Evolutionary conservation across 2,329 filamentous ascomycete genomes (phyloP).

Genomic region (Cercospora canescens): DNA sequence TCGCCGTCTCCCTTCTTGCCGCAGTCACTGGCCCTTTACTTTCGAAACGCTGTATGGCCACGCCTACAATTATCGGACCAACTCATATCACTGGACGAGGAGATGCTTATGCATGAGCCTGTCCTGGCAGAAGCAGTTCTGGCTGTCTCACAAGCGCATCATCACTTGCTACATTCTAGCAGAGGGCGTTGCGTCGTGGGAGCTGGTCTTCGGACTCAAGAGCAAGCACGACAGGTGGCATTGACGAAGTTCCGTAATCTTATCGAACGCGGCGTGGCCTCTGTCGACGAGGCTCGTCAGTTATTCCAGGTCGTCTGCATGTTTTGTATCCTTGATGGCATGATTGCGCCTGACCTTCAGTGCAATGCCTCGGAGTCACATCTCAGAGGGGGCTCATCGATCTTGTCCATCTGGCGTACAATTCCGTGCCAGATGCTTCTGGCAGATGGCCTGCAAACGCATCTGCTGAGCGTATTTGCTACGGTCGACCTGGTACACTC

Average conservation of each 20-base stretch:
- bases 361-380: constrained; percentile 8
- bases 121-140: constrained; percentile 2
- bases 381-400: constrained; percentile 3
- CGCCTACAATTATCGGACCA: constrained; percentile 7
- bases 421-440: constrained; percentile 11
- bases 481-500: constrained; percentile 16
- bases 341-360: constrained; percentile 3
- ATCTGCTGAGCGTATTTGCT: constrained; percentile 14
- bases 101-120: constrained; percentile 4
- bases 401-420: constrained; percentile 1
- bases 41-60: constrained; percentile 7
- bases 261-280: background rate
- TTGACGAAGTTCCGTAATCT: constrained; percentile 7
- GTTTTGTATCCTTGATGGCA: constrained; percentile 11
- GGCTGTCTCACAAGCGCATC: constrained; percentile 12
- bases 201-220: background rate
- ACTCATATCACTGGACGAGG: constrained; percentile 11
- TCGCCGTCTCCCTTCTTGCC: background rate
- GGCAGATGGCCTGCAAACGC: constrained; percentile 11
- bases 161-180: background rate
- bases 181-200: background rate
- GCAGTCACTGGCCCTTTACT: background rate
- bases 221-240: constrained; percentile 9
- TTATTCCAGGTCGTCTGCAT: constrained; percentile 10
- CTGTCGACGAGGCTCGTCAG: background rate